These are phyloP conservation scores for Podaxis sp. DNA, from an alignment of 768 basidiomycete genomes.

Conservation along the genomic window DNA sequence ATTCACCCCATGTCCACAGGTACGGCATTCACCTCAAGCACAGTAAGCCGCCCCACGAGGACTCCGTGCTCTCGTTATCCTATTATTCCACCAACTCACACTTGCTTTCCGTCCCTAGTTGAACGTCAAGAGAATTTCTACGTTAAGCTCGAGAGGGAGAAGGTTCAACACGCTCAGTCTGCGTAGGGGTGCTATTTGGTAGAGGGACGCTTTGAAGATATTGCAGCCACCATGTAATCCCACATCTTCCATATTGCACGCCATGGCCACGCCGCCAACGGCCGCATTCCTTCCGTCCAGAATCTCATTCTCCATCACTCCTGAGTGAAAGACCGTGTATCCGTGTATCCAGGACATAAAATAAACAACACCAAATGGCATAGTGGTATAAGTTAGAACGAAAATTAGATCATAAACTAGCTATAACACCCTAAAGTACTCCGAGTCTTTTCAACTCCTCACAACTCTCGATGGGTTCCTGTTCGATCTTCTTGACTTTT, in stretches of 20 bases:
- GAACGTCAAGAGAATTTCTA: constrained; percentile 83
- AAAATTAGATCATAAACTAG: constrained; percentile 14
- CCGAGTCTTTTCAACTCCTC: constrained; percentile 69
- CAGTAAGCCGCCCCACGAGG: constrained; percentile 46
- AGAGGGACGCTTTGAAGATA: not conserved
- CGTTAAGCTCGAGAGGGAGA: constrained; percentile 73
- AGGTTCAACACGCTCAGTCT: constrained; percentile 26
- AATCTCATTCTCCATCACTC: not conserved
- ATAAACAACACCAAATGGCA: constrained; percentile 7
- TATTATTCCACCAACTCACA: constrained; percentile 6
- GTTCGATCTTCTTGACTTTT: constrained; percentile 70
- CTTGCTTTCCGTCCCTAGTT: constrained; percentile 39
- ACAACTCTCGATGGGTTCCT: constrained; percentile 70
- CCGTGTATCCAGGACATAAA: not conserved
- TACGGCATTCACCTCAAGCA: constrained; percentile 76
- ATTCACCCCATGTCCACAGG: constrained; percentile 40
- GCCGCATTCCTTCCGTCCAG: constrained; percentile 4
- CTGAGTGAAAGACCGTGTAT: not conserved
- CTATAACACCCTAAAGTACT: constrained; percentile 30
- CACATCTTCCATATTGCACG: not conserved
- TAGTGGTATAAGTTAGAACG: constrained; percentile 7
- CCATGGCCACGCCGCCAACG: not conserved
- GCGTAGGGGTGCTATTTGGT: not conserved
- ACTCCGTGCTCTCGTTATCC: not conserved
- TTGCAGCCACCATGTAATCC: not conserved